Percentiles rank a stretch among this genome's conserved stretches.
phyloP scores from a whole-genome alignment of 2,329 filamentous ascomycete species.

The Scytalidium sp. region DNA sequence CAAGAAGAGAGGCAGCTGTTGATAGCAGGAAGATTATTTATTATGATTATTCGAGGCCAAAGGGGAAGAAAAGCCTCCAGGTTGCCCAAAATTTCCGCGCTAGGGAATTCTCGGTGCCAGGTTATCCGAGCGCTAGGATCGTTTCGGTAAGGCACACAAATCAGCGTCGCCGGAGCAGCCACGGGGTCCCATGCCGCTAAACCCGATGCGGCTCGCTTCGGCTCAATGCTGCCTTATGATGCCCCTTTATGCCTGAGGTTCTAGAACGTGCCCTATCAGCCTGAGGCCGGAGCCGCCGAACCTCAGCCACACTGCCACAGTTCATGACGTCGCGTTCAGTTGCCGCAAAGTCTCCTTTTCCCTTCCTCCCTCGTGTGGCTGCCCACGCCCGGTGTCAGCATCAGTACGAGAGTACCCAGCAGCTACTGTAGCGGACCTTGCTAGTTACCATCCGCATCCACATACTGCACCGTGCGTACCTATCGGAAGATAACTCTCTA shows the following conservation, averaged over 20 bases:
- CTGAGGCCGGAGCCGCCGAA: no score
- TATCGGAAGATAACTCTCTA: no score
- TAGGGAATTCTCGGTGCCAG: not conserved
- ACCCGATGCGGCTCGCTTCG: not conserved
- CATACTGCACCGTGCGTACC: no score
- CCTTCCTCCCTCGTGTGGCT: no score
- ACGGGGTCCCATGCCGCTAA: not conserved
- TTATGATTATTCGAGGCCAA: not conserved
- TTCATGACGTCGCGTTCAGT: no score
- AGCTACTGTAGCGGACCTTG: no score
- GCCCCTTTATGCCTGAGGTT: not conserved
- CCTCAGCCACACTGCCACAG: no score
- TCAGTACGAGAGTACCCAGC: no score
- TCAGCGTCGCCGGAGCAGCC: not conserved
- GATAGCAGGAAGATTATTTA: conserved; percentile 32
- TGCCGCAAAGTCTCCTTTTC: no score
- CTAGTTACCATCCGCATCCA: no score
- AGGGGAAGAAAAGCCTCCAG: not conserved
- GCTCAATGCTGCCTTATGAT: not conserved
- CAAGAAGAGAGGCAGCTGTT: not conserved
- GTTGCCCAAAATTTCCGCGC: not conserved
- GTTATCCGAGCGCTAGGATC: not conserved
- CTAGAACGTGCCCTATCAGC: no score
- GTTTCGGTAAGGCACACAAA: not conserved
- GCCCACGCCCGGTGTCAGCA: no score